These are phyloP conservation scores for Pestalotiopsis sp. DNA, from an alignment of 2,329 filamentous ascomycete genomes.

Conservation along the genomic window DNA sequence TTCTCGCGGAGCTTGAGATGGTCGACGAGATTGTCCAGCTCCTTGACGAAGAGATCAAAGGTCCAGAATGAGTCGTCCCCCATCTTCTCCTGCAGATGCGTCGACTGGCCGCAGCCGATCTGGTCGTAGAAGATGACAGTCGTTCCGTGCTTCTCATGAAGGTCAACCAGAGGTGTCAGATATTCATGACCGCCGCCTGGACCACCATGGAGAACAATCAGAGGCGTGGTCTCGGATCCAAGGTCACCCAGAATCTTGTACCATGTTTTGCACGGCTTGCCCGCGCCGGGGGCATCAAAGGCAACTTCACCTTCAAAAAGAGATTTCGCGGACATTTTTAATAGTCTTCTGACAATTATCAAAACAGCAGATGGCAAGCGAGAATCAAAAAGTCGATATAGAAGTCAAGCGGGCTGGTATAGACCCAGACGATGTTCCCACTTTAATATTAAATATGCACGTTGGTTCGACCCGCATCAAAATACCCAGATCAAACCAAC, in stretches of 20 bases:
- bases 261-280: conserved; percentile 19
- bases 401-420: not conserved
- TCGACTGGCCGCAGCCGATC: conserved; percentile 22
- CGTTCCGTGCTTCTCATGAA: conserved; percentile 11
- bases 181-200: conserved; percentile 24
- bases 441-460: no score
- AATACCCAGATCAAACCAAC: not conserved
- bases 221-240: not conserved
- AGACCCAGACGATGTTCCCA: no score
- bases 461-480: not conserved
- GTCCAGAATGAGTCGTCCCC: conserved; percentile 21
- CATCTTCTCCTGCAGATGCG: conserved; percentile 18
- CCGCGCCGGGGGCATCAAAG: conserved; percentile 19
- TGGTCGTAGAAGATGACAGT: conserved; percentile 26
- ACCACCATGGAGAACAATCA: conserved; percentile 20
- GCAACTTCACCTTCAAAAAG: conserved; percentile 15
- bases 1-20: conserved; percentile 15
- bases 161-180: conserved; percentile 13
- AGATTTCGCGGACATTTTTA: not conserved
- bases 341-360: no score
- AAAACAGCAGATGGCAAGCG: not conserved
- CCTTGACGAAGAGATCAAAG: conserved; percentile 18
- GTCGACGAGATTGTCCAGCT: conserved; percentile 21
- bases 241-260: conserved; percentile 23
- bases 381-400: not conserved